phyloP scores from a whole-genome alignment of 805 yeast species.

The Saturnispora halmiae region DNA sequence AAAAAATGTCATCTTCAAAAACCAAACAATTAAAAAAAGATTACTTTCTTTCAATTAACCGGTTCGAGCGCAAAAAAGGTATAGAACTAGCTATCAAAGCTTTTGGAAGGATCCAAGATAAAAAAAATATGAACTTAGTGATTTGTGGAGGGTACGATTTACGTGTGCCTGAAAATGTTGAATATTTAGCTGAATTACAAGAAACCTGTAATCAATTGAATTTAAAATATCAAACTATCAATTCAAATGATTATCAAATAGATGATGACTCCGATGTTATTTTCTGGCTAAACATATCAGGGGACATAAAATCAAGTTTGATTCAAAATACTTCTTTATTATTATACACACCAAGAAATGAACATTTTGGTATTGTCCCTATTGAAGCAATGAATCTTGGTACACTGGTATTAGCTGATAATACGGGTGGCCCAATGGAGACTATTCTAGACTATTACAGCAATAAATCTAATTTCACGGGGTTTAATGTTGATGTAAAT shows the following conservation, averaged over 20 bases:
- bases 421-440: conserved; percentile 91
- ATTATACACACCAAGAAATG: conserved; percentile 82
- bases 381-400: conserved; percentile 85
- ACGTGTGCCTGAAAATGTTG: conserved; percentile 65
- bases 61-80: conserved; percentile 84
- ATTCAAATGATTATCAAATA: not conserved
- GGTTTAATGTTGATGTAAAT: conserved; percentile 44
- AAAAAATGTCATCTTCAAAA: too few relatives aligned
- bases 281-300: conserved; percentile 74
- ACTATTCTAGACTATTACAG: conserved; percentile 39
- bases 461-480: conserved; percentile 34
- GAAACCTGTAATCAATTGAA: conserved; percentile 31
- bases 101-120: conserved; percentile 36
- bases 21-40: conserved; percentile 31
- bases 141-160: conserved; percentile 90
- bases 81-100: conserved; percentile 69
- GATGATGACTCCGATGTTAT: conserved; percentile 14
- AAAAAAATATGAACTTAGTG: conserved; percentile 41
- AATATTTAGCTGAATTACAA: conserved; percentile 55
- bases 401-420: conserved; percentile 76
- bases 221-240: conserved; percentile 2
- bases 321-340: conserved; percentile 50
- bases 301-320: conserved; percentile 54
- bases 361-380: conserved; percentile 98
- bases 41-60: conserved; percentile 66